Percentiles rank a stretch among this genome's conserved stretches.
phyloP scores from a whole-genome alignment of 202 grass and related monocot species.

The Bolboschoenoplectus hybrid region DNA sequence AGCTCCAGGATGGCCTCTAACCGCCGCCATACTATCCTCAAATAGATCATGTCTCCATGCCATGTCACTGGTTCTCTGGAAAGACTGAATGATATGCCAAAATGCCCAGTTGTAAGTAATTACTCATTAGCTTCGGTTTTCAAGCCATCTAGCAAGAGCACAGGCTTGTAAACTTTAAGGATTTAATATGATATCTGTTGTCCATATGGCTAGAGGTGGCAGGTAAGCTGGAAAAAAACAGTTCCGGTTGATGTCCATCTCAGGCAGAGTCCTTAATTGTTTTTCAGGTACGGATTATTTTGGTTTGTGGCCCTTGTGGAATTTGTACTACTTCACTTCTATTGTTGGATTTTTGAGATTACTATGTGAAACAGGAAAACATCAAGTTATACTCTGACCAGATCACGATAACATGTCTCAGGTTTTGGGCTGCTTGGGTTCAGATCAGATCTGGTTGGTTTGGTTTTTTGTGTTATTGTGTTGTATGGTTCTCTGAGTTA shows the following conservation, averaged over 20 bases:
- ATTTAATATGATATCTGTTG: slow-evolving; percentile 18
- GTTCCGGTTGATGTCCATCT: slow-evolving; percentile 21
- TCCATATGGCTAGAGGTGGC: background rate
- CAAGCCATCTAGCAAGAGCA: slow-evolving; percentile 32
- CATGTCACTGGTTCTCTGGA: slow-evolving; percentile 83
- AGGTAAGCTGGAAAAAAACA: background rate
- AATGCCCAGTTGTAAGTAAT: slow-evolving; percentile 42
- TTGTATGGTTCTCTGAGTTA: slow-evolving; percentile 1
- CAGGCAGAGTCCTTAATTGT: background rate
- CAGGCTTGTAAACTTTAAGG: slow-evolving; percentile 26
- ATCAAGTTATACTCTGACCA: background rate
- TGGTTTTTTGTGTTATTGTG: background rate
- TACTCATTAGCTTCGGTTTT: slow-evolving; percentile 31
- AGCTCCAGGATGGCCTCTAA: slow-evolving; percentile 57
- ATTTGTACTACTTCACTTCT: slow-evolving; percentile 13
- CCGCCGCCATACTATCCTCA: slow-evolving; percentile 74
- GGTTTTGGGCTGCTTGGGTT: background rate
- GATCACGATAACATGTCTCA: background rate
- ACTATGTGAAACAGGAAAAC: slow-evolving; percentile 3
- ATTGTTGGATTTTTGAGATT: background rate
- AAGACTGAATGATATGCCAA: slow-evolving; percentile 81
- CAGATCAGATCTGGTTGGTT: background rate
- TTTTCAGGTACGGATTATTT: slow-evolving; percentile 11
- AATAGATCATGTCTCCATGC: slow-evolving; percentile 81
- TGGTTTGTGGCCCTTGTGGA: slow-evolving; percentile 7